Conservation (phyloP, 2,329 filamentous ascomycete species). For the Aureobasidium uvarum region DNA sequence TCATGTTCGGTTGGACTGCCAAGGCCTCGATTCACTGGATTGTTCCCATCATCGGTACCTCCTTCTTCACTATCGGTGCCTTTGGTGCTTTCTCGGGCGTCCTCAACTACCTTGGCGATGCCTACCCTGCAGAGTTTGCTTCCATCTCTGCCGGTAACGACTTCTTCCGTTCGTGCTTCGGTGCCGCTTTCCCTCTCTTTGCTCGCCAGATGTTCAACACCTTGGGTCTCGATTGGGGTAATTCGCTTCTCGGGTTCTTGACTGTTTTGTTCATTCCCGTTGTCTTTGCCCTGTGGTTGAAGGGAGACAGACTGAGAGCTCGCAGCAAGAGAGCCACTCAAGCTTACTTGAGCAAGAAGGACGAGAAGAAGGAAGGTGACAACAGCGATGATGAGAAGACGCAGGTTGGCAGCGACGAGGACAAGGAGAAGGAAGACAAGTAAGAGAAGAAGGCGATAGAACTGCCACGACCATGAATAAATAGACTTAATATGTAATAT, state of each 20-base stretch:
- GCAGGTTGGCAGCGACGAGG: conserved; percentile 6
- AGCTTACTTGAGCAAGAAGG: background rate
- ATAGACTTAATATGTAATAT: conserved; percentile 23
- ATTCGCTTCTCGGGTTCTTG: conserved; percentile 22
- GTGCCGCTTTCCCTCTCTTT: conserved; percentile 54
- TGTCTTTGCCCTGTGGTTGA: conserved; percentile 12
- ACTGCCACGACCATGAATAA: background rate
- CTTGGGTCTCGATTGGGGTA: conserved; percentile 22
- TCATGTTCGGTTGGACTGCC: conserved; percentile 48
- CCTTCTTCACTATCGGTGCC: conserved; percentile 31
- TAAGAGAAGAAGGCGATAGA: background rate
- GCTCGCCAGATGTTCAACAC: conserved; percentile 25
- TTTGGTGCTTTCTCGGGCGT: conserved; percentile 18
- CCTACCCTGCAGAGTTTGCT: conserved; percentile 59
- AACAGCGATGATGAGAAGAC: conserved; percentile 22
- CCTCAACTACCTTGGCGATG: conserved; percentile 62
- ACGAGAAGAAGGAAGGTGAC: conserved; percentile 2
- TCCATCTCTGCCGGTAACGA: conserved; percentile 65
- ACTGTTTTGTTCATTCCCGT: conserved; percentile 25
- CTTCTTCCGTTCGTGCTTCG: conserved; percentile 57
- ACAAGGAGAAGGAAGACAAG: conserved; percentile 6
- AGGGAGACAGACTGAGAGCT: conserved; percentile 17
- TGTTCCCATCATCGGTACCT: conserved; percentile 42
- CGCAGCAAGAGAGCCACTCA: conserved; percentile 22
- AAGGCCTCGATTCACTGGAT: conserved; percentile 42